Evolutionary conservation across 371 early-diverging fungal species (phyloP).

Genomic region (Lichtheimia corymbifera): DNA sequence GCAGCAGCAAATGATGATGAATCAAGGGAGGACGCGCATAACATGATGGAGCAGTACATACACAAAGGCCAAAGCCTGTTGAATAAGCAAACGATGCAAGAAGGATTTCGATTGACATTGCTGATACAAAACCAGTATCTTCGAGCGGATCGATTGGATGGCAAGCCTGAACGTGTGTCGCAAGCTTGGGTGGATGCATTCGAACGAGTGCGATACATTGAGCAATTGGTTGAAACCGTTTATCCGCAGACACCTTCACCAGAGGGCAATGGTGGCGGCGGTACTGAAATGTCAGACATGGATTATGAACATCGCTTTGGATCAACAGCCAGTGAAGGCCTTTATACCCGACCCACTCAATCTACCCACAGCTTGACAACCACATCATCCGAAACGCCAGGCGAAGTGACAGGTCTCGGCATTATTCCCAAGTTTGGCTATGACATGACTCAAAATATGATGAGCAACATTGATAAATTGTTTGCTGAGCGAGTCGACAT

Average conservation of each 20-base stretch:
- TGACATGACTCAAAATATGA: conserved; percentile 38
- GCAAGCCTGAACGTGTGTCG: conserved; percentile 19
- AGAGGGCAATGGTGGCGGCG: not conserved
- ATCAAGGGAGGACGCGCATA: conserved; percentile 26
- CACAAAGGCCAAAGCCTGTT: conserved; percentile 33
- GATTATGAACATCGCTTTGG: conserved; percentile 27
- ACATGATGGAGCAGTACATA: conserved; percentile 26
- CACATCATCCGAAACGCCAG: conserved; percentile 20
- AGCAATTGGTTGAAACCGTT: conserved; percentile 24
- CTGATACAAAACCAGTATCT: conserved; percentile 28
- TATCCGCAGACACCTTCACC: conserved; percentile 20
- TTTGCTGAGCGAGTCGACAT: conserved; percentile 71
- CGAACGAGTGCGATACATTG: conserved; percentile 22
- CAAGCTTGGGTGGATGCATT: conserved; percentile 23
- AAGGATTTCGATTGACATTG: conserved; percentile 27
- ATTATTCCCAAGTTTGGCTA: conserved; percentile 25
- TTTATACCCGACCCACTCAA: conserved; percentile 21
- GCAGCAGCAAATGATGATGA: conserved; percentile 10
- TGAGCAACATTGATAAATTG: conserved; percentile 68
- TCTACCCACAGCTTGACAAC: conserved; percentile 32
- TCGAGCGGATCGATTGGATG: not conserved
- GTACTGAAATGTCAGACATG: conserved; percentile 17
- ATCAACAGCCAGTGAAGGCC: conserved; percentile 9
- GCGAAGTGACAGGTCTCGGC: conserved; percentile 16
- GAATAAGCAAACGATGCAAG: conserved; percentile 37